phyloP scores from a whole-genome alignment of 805 yeast genomes.

The Saccharomyces mikatae region DNA sequence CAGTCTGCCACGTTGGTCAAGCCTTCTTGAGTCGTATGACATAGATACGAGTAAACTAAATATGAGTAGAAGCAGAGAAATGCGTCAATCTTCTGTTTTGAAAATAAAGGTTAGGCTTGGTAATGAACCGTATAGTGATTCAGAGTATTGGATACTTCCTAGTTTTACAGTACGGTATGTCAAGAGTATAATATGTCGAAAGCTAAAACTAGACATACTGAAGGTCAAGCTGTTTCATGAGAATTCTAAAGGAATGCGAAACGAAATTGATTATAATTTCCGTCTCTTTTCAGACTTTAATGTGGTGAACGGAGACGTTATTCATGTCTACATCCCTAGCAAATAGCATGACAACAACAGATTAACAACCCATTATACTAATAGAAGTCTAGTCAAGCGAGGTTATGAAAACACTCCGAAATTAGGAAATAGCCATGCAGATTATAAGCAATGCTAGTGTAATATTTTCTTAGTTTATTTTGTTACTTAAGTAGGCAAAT shows the following conservation, averaged over 20 bases:
- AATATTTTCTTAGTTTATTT: background rate
- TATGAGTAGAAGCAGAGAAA: constrained; percentile 7
- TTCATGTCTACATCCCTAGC: constrained; percentile 3
- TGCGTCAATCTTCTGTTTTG: constrained; percentile 7
- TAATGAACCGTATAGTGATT: background rate
- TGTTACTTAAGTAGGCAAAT: background rate
- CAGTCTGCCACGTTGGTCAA: constrained; percentile 33
- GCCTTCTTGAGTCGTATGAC: constrained; percentile 34
- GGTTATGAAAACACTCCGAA: background rate
- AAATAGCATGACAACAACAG: background rate
- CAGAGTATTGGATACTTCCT: constrained; percentile 7
- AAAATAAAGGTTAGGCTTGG: constrained; percentile 6
- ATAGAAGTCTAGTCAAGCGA: background rate
- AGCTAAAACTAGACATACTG: constrained; percentile 2
- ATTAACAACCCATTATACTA: background rate
- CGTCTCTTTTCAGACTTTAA: constrained; percentile 12
- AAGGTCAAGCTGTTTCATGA: constrained; percentile 7
- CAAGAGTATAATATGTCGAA: constrained; percentile 15
- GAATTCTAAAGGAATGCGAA: constrained; percentile 2
- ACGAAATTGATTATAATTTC: constrained; percentile 15
- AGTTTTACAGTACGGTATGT: constrained; percentile 18
- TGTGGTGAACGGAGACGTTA: constrained; percentile 7
- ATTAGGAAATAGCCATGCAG: background rate
- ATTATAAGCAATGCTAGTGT: background rate
- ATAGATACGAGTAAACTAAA: constrained; percentile 1